Evolutionary conservation across 2,329 filamentous ascomycete species (phyloP), one percentile per base, ranked within the genome.

Genomic region (Fusarium sp.): DNA sequence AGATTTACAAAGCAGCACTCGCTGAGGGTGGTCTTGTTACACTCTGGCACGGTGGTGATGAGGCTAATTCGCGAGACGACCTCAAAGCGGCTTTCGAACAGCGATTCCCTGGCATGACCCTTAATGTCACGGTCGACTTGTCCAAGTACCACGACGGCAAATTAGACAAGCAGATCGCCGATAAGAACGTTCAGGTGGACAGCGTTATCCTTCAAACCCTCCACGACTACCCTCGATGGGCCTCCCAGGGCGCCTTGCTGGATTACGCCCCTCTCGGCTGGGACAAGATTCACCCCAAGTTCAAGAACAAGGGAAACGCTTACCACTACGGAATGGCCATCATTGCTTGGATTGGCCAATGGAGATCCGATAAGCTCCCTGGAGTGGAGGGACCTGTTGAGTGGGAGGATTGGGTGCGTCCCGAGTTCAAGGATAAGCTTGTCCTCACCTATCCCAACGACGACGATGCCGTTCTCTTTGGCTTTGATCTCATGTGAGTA

Each of bases 361-460:
- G 64, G 67, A 76, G 82, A 3, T 83, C 80, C 64, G 58, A 75
- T 0, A 77, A 77, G 69, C 77, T 85, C 2, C 69, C 63, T 0
- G 81, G 82, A 13, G 75, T 81, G 20, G 73, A 76, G 18, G 66
- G 81, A 0, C 83, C 83, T 0, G 2, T 45, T 6, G 80, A 78
- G 6, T 89, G 82, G 66, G 71, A 80, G 1, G 85, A 88, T 67
- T 85, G 83, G 63, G 77, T 87, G 3, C 81, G 83, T 6, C 87
- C 88, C 0, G 84, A 86, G 66, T 87, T 85, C 79, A 89, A 89
- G 79, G 79, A 86, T 67, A 89, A 87, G 77, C 79, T 90, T 6
- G 85, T 86, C 3, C 76, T 90, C 9, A 89, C 87, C 0, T 89
- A 89, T 66, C 89, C 88, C 14, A 89, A 89, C 67, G 89, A 90